Evolutionary conservation across 495 filamentous ascomycete species (phyloP).

Genomic region (Daldinia vernicosa): DNA sequence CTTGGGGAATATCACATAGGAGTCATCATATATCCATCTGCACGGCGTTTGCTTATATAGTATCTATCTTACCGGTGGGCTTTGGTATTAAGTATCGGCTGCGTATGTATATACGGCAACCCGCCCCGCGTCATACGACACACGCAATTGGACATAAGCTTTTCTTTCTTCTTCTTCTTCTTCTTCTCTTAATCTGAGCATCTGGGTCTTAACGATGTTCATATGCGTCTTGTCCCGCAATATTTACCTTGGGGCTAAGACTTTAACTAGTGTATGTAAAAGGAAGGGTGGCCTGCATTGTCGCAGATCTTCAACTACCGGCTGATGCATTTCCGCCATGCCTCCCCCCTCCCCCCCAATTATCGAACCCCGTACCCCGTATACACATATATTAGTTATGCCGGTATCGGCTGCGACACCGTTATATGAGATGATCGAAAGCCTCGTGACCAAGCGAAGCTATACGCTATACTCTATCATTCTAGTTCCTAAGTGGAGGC

Average conservation of each 20-base stretch:
- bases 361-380: constrained; percentile 24
- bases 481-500: not conserved
- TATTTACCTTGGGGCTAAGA: constrained; percentile 17
- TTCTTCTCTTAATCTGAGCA: not conserved
- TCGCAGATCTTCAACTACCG: constrained; percentile 44
- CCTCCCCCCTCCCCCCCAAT: constrained; percentile 11
- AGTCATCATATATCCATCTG: not conserved
- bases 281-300: constrained; percentile 10
- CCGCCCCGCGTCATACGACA: constrained; percentile 17
- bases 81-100: not conserved
- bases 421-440: constrained; percentile 11
- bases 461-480: not conserved
- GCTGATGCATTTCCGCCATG: constrained; percentile 36
- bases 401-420: constrained; percentile 6
- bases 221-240: constrained; percentile 13
- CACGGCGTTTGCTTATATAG: constrained; percentile 17
- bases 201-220: not conserved
- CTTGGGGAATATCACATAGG: constrained; percentile 18
- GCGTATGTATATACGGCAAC: not conserved
- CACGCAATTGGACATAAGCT: not conserved
- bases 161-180: not conserved
- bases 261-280: constrained; percentile 4
- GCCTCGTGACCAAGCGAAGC: constrained; percentile 1
- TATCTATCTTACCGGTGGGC: not conserved
- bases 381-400: not conserved